Evolutionary conservation across 768 basidiomycete genomes (phyloP), one percentile per base, ranked within the genome.

Genomic region (Lactarius tabidus): DNA sequence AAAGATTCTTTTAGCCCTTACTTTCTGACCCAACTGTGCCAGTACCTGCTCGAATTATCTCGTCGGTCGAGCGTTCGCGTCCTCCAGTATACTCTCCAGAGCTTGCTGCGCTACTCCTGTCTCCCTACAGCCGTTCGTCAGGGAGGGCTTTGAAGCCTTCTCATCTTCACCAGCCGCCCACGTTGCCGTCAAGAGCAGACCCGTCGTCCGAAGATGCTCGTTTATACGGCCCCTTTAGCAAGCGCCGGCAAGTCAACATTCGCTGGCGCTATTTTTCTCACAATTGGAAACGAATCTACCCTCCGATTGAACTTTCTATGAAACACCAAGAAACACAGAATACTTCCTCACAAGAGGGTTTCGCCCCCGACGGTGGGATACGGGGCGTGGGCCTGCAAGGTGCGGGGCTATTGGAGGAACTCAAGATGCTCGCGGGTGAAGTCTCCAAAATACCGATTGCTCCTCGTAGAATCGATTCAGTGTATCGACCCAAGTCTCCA

Each of bases 191-290:
- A n/a, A 82, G 83, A 26, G 85, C 85, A 35, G 75, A 86, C 66
- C 81, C 84, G 23, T 67, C 73, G 2, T 87, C 88, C 10, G 78
- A 82, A 62, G 87, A 89, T 60, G 85, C 85, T 1, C 73, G 73
- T 33, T 69, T 88, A 4, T 75, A 89, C 38, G 90, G 90, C 2
- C 82, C 80, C 12, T 77, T 91, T 51, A 89, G 88, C 78, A 89
- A 84, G 71, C 84, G 91, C 39, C 82, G 90, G 52, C 84, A 91
- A 72, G 79, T 85, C 57, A 93, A 94, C 74, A 79, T 86, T 54
- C 84, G 85, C 26, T 84, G 87, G 85, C 83, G 85, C 26, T 89
- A 80, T 71, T 91, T 85, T 74, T 75, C 72, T 18, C 69, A 67
- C 12, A 83, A 90, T 71, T 78, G 78, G 67, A 81, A 78, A 70